Conservation (phyloP, 805 yeast genomes). For the Schwanniomyces vanrijiae region DNA sequence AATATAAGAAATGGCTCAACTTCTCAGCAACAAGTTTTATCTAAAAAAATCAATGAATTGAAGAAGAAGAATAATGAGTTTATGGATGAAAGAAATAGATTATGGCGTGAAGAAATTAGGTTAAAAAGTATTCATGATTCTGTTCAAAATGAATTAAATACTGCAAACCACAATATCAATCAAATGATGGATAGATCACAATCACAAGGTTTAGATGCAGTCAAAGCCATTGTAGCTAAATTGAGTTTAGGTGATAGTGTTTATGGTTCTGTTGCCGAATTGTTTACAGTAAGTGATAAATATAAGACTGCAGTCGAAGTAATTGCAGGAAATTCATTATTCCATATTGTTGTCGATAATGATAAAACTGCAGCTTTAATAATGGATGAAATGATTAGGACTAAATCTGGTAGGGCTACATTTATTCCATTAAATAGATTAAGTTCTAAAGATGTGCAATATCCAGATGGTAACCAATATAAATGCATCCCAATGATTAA, state of each 20-base stretch:
- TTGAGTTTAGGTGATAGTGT: conserved; percentile 60
- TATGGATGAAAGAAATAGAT: conserved; percentile 64
- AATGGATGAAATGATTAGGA: conserved; percentile 72
- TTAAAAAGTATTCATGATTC: conserved; percentile 56
- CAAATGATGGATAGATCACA: conserved; percentile 76
- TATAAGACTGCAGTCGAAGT: conserved; percentile 87
- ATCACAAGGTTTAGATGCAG: conserved; percentile 67
- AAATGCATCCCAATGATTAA: conserved; percentile 77
- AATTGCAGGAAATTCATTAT: conserved; percentile 82
- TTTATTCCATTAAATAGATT: conserved; percentile 87
- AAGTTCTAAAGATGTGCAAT: conserved; percentile 37
- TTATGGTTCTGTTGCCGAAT: conserved; percentile 82
- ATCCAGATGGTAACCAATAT: conserved; percentile 57
- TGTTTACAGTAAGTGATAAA: conserved; percentile 77
- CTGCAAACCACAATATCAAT: conserved; percentile 59
- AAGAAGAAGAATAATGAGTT: conserved; percentile 44
- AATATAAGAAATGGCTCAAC: conserved; percentile 9
- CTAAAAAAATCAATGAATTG: conserved; percentile 40
- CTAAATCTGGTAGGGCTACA: conserved; percentile 80
- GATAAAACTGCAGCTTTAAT: conserved; percentile 79
- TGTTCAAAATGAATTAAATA: conserved; percentile 51
- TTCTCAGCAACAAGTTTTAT: conserved; percentile 6
- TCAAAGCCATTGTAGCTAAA: conserved; percentile 58
- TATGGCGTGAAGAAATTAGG: conserved; percentile 81
- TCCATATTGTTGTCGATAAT: conserved; percentile 85